Evolutionary conservation across 2,329 filamentous ascomycete genomes (phyloP).

Genomic region (Biscogniauxia mediterranea): DNA sequence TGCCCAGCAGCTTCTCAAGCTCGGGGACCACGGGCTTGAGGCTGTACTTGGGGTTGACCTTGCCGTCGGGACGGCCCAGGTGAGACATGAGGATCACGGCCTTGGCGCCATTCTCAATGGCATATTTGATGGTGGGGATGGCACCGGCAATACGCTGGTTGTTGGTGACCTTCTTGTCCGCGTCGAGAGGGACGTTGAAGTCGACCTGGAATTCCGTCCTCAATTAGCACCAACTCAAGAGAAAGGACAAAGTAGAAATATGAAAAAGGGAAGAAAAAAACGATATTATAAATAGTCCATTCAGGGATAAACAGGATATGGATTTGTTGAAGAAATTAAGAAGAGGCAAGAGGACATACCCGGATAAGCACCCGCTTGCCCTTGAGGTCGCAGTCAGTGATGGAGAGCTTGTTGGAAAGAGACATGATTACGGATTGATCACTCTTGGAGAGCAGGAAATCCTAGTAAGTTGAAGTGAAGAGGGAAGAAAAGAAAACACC

Average conservation of each 20-base stretch:
- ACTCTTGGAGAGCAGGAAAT: slow-evolving; percentile 13
- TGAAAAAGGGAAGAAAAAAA: neutral
- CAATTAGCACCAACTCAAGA: slow-evolving; percentile 22
- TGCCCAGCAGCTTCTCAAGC: slow-evolving; percentile 85
- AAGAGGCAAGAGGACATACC: slow-evolving; percentile 52
- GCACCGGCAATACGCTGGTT: slow-evolving; percentile 97
- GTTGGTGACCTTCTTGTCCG: slow-evolving; percentile 93
- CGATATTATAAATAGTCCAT: no score
- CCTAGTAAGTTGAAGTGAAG: slow-evolving; percentile 14
- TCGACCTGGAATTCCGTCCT: slow-evolving; percentile 66
- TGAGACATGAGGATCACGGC: slow-evolving; percentile 97
- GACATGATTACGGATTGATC: slow-evolving; percentile 65
- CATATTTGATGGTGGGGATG: slow-evolving; percentile 92
- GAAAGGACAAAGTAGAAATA: slow-evolving; percentile 1
- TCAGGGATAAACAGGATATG: no score
- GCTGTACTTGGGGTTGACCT: slow-evolving; percentile 88
- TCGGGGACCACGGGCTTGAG: slow-evolving; percentile 87
- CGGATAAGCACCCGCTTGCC: slow-evolving; percentile 97
- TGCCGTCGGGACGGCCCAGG: slow-evolving; percentile 91
- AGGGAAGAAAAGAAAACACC: slow-evolving; percentile 12
- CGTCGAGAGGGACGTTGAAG: slow-evolving; percentile 98
- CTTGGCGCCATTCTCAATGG: slow-evolving; percentile 86
- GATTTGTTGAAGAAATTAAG: no score
- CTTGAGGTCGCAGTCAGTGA: slow-evolving; percentile 95
- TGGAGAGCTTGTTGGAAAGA: slow-evolving; percentile 97